Conservation (phyloP, 1,284 basidiomycete genomes). For the Apiotrichum gracile region DNA sequence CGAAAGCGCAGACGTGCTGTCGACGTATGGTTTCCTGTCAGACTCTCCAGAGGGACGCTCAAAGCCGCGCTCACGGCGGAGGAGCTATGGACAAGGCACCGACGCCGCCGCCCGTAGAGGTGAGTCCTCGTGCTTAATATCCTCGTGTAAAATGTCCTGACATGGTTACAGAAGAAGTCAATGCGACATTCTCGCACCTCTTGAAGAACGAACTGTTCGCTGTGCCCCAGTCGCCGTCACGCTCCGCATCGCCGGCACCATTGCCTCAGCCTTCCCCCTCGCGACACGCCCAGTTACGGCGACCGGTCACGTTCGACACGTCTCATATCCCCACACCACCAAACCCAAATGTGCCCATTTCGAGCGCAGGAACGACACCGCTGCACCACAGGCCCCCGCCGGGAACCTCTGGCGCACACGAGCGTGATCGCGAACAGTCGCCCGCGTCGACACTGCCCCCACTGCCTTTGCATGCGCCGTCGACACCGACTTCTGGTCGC, state of each 20-base stretch:
- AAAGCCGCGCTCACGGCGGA: constrained; percentile 35
- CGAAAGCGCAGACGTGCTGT: constrained; percentile 50
- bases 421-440: constrained; percentile 33
- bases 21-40: constrained; percentile 50
- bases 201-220: constrained; percentile 54
- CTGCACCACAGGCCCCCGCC: constrained; percentile 43
- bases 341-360: constrained; percentile 20
- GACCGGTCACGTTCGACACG: constrained; percentile 32
- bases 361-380: constrained; percentile 39
- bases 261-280: constrained; percentile 23
- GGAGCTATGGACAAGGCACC: constrained; percentile 32
- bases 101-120: constrained; percentile 49
- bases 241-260: constrained; percentile 20
- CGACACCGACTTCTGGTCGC: constrained; percentile 38
- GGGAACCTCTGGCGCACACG: constrained; percentile 21
- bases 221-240: constrained; percentile 19
- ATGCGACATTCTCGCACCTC: constrained; percentile 52
- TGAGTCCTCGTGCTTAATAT: no score
- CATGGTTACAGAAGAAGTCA: constrained; percentile 49
- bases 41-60: constrained; percentile 31
- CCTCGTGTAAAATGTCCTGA: no score
- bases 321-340: constrained; percentile 29
- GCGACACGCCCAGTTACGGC: constrained; percentile 22
- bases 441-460: constrained; percentile 42
- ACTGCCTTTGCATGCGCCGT: constrained; percentile 40